Evolutionary conservation across 225 moss, liverwort and hornwort genomes (phyloP).

Genomic region (Bryoerythrophyllum caledonicum): DNA sequence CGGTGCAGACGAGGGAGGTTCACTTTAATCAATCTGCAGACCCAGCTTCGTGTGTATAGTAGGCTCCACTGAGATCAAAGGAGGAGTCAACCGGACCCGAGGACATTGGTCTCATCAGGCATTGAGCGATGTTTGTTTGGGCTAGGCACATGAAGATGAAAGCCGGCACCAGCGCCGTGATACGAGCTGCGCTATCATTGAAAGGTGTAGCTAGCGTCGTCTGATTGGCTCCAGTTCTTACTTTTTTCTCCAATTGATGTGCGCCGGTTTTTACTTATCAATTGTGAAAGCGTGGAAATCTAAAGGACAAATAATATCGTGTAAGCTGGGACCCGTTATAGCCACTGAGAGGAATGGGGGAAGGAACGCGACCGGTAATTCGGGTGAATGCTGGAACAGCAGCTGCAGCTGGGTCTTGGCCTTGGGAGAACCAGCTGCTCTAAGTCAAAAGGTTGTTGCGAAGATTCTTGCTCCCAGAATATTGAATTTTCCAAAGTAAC

Average conservation of each 20-base stretch:
- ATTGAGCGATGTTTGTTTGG: background rate
- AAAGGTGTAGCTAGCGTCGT: background rate
- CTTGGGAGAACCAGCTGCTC: background rate
- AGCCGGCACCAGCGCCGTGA: background rate
- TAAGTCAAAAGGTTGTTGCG: background rate
- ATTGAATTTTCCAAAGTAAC: background rate
- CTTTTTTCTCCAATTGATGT: no score
- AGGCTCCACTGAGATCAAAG: background rate
- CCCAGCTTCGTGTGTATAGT: background rate
- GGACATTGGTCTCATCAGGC: background rate
- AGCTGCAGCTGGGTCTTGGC: background rate
- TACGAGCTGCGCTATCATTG: slow-evolving; percentile 1
- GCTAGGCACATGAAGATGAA: background rate
- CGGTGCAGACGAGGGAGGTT: no score
- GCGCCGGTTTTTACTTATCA: background rate
- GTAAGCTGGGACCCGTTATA: no score
- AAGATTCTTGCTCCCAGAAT: background rate
- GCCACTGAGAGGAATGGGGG: no score
- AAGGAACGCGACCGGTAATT: background rate
- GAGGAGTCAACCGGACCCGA: background rate
- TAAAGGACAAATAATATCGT: background rate
- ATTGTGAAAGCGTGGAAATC: background rate
- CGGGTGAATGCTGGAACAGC: background rate
- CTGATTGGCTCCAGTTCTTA: background rate
- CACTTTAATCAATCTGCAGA: background rate